Evolutionary conservation across 345 rosid genomes (phyloP), one percentile per base, ranked within the genome.

Genomic region (Eucalyptus victrix): DNA sequence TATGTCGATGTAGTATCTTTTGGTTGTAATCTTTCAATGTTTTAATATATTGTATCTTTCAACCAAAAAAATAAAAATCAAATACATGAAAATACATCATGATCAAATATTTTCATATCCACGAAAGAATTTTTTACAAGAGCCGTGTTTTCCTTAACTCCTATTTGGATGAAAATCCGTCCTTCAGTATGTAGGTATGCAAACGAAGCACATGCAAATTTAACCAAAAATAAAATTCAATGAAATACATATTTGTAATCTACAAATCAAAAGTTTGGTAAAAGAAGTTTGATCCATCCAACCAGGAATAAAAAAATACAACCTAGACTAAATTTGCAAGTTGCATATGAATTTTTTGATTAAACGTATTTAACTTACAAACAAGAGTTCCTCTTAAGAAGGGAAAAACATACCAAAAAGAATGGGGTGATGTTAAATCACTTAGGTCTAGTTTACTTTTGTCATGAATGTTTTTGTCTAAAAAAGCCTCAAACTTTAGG

Each of bases 1-100:
- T 47, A 47, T 0, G 12, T 1, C 4, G 49, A 47, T 47, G 12
- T 1, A 47, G 4, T 47, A 47, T 47, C 12, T 47, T 47, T 0
- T 47, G 49, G 49, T 47, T 47, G 49, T 47, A 47, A 10, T 47
- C 49, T 47, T 47, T 47, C 49, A 1, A 47, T 10, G 49, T 47
- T 47, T 47, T 47, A 47, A 47, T 47, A 47, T 47, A 47, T 47
- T 0, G 4, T 10, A 47, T 47, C 49, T 47, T 47, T 47, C 12
- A 1, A 47, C 49, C 49, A 45, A 45, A 47, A 47, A 47, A 47
- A 10, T 8, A 45, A 45, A 45, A 45, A 45, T 44, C 1, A 44
- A 44, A 44, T 44, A 44, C 45, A 44, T 1, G 80, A 32, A 34
- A 69, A 69, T 18, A 34, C 44, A 72, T 34, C 14, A 72, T 34